A percentile compares a stretch with the other conserved stretches of the same genome.
These are phyloP conservation scores for Emericellopsis terricola DNA, from an alignment of 495 filamentous ascomycete species.

Conservation along the genomic window DNA sequence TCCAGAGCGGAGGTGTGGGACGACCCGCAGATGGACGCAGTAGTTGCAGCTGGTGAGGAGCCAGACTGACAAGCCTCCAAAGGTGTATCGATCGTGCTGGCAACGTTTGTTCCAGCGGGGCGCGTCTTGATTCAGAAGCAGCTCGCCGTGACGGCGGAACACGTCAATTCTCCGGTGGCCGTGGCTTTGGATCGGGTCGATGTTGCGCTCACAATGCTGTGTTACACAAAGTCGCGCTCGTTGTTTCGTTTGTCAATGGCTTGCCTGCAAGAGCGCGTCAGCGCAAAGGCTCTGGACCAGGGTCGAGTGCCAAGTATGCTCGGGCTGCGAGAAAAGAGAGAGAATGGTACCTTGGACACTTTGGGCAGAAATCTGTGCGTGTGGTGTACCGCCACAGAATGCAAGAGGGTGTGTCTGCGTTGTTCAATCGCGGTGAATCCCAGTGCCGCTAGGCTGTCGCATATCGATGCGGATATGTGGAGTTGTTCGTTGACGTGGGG, in stretches of 20 bases:
- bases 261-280: background rate
- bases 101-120: constrained; percentile 1
- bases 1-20: no score
- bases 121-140: constrained; percentile 1
- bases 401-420: background rate
- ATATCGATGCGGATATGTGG: background rate
- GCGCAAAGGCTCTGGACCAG: background rate
- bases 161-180: no score
- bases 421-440: background rate
- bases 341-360: background rate
- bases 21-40: no score
- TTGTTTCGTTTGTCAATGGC: background rate
- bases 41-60: background rate
- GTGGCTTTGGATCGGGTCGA: no score
- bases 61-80: background rate
- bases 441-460: background rate
- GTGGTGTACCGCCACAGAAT: background rate
- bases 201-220: background rate
- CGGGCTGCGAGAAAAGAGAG: no score
- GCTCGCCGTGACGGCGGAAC: background rate
- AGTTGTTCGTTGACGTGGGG: background rate
- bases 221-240: background rate
- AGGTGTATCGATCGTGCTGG: constrained; percentile 2
- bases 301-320: no score
- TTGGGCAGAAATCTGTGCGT: background rate